phyloP scores from a whole-genome alignment of 2,329 filamentous ascomycete genomes.

The Monosporascus sp. region DNA sequence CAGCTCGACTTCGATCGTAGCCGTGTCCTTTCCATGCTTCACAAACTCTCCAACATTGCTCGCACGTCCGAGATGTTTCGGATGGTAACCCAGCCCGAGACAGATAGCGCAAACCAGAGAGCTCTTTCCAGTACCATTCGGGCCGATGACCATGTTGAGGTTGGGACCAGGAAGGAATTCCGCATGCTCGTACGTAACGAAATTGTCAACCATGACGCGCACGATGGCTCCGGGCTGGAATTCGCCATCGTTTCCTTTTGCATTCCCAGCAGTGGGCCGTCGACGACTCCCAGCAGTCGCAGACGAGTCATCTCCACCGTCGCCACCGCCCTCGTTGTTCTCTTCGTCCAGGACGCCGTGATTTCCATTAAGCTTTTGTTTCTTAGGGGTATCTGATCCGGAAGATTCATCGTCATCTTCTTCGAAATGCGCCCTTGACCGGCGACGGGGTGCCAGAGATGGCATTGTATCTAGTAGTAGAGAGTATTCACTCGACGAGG shows the following conservation, averaged over 20 bases:
- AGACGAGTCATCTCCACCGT: neutral
- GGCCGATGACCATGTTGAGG: conserved; percentile 97
- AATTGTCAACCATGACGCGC: conserved; percentile 78
- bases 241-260: conserved; percentile 9
- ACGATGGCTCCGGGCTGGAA: conserved; percentile 80
- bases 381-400: conserved; percentile 21
- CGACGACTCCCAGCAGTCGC: neutral
- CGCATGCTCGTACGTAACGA: conserved; percentile 90
- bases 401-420: conserved; percentile 30
- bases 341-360: conserved; percentile 8
- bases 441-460: conserved; percentile 31
- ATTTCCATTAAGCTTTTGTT: conserved; percentile 9
- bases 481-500: neutral
- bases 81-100: conserved; percentile 78
- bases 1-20: conserved; percentile 86
- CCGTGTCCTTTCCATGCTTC: conserved; percentile 76
- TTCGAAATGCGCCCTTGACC: conserved; percentile 38
- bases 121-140: conserved; percentile 98
- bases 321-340: conserved; percentile 6
- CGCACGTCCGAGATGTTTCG: conserved; percentile 78
- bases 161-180: conserved; percentile 89
- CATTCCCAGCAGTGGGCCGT: neutral
- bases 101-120: conserved; percentile 96
- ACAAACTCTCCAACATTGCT: conserved; percentile 85
- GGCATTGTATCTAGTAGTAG: conserved; percentile 17